phyloP scores from a whole-genome alignment of 495 filamentous ascomycete genomes.

The Friedmanniomyces simplex region DNA sequence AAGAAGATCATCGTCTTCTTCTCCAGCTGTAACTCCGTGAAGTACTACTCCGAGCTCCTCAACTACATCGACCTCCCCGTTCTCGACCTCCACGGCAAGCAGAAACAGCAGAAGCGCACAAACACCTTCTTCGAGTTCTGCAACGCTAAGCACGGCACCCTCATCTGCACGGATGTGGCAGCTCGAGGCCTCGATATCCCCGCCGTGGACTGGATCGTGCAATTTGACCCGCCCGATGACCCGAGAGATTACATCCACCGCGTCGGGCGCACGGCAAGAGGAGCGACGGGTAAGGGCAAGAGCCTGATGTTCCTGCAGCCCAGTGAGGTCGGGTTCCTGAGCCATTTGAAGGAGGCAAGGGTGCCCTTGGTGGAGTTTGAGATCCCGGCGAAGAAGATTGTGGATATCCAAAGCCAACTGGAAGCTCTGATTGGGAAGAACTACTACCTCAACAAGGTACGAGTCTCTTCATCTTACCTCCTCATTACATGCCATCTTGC shows the following conservation, averaged over 20 bases:
- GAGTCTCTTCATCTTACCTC: too few species aligned
- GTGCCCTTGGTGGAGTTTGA: conserved; percentile 95
- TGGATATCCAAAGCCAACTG: conserved; percentile 85
- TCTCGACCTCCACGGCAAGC: conserved; percentile 79
- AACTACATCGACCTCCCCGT: conserved; percentile 96
- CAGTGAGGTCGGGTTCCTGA: conserved; percentile 82
- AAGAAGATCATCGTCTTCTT: conserved; percentile 99
- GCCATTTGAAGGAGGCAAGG: conserved; percentile 80
- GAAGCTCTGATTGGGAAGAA: conserved; percentile 90
- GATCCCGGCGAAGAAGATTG: conserved; percentile 80
- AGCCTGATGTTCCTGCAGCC: conserved; percentile 89
- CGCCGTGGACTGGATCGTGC: conserved; percentile 88
- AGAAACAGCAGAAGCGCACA: conserved; percentile 95
- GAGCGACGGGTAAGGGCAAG: conserved; percentile 69
- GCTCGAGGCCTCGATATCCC: conserved; percentile 91
- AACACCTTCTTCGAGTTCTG: conserved; percentile 98
- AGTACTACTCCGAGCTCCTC: conserved; percentile 85
- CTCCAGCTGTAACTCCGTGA: conserved; percentile 85
- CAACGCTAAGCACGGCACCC: conserved; percentile 78
- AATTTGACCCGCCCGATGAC: conserved; percentile 89
- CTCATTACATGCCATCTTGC: not conserved
- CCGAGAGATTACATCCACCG: conserved; percentile 92
- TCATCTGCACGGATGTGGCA: conserved; percentile 95
- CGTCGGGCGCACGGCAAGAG: conserved; percentile 88
- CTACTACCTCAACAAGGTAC: conserved; percentile 87